phyloP scores from a whole-genome alignment of 768 basidiomycete genomes.

The Boletus vinaceobasis region DNA sequence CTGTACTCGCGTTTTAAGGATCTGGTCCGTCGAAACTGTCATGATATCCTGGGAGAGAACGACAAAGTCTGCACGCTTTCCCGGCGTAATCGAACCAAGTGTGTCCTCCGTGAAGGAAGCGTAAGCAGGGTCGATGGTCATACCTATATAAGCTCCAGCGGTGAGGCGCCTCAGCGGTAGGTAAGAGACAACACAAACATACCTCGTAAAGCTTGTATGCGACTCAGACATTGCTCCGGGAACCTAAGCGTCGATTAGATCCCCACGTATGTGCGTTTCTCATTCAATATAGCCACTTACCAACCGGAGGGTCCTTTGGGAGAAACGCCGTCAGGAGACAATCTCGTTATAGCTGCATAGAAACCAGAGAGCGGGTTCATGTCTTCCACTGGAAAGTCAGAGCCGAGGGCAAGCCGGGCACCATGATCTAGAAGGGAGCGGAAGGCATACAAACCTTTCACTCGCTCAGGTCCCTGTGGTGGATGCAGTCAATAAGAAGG shows the following conservation, averaged over 20 bases:
- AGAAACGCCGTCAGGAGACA: conserved; percentile 65
- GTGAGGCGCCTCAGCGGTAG: not conserved
- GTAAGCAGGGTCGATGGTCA: conserved; percentile 86
- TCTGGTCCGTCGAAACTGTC: conserved; percentile 51
- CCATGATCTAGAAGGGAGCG: conserved; percentile 63
- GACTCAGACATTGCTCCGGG: conserved; percentile 72
- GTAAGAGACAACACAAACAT: not conserved
- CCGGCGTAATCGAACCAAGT: conserved; percentile 73
- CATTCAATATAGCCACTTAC: conserved; percentile 37
- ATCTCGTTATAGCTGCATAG: conserved; percentile 81
- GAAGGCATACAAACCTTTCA: conserved; percentile 87
- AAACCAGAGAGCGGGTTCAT: conserved; percentile 83
- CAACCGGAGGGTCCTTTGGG: conserved; percentile 85
- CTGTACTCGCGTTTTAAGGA: conserved; percentile 65
- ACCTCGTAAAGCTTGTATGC: conserved; percentile 76
- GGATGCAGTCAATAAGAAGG: not conserved
- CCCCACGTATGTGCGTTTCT: too few relatives aligned
- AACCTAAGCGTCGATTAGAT: conserved; percentile 51
- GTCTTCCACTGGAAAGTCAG: conserved; percentile 87
- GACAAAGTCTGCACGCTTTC: conserved; percentile 85
- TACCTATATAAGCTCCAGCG: conserved; percentile 48
- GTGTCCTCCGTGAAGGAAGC: conserved; percentile 75
- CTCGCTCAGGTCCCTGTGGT: conserved; percentile 70
- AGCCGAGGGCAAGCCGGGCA: conserved; percentile 73
- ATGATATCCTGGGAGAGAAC: conserved; percentile 82